Evolutionary conservation across 2,329 filamentous ascomycete genomes (phyloP).

Genomic region (Pestalotiopsis sp.): DNA sequence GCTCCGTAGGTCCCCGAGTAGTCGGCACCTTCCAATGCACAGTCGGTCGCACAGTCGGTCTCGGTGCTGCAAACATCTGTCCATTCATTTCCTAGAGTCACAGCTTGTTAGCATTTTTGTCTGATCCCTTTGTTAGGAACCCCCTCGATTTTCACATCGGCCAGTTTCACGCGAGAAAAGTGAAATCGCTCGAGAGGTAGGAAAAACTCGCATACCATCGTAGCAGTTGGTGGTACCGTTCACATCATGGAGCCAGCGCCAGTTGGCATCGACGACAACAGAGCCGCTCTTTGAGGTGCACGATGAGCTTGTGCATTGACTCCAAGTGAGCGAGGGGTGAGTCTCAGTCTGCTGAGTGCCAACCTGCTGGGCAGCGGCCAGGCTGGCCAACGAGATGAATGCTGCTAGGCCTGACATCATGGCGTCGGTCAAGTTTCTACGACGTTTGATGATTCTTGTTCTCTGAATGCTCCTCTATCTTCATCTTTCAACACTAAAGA

Average conservation of each 20-base stretch:
- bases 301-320: slow-evolving; percentile 44
- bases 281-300: slow-evolving; percentile 44
- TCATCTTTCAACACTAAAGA: neutral
- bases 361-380: slow-evolving; percentile 42
- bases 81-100: slow-evolving; percentile 30
- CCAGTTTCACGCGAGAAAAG: too few relatives aligned
- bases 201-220: slow-evolving; percentile 31
- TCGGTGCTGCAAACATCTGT: slow-evolving; percentile 36
- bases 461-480: neutral
- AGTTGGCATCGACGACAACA: slow-evolving; percentile 53
- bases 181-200: too few relatives aligned
- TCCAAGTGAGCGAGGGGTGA: slow-evolving; percentile 48
- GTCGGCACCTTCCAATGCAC: slow-evolving; percentile 46
- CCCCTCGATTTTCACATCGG: too few relatives aligned
- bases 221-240: slow-evolving; percentile 45
- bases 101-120: neutral
- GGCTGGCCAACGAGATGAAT: neutral
- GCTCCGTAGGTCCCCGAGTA: slow-evolving; percentile 49
- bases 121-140: neutral
- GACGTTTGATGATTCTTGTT: neutral
- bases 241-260: slow-evolving; percentile 50
- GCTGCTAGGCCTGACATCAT: slow-evolving; percentile 1
- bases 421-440: neutral
- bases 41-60: slow-evolving; percentile 41
- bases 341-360: slow-evolving; percentile 40